Conservation (phyloP, 2,329 filamentous ascomycete genomes). For the Scedosporium dehoogii region DNA sequence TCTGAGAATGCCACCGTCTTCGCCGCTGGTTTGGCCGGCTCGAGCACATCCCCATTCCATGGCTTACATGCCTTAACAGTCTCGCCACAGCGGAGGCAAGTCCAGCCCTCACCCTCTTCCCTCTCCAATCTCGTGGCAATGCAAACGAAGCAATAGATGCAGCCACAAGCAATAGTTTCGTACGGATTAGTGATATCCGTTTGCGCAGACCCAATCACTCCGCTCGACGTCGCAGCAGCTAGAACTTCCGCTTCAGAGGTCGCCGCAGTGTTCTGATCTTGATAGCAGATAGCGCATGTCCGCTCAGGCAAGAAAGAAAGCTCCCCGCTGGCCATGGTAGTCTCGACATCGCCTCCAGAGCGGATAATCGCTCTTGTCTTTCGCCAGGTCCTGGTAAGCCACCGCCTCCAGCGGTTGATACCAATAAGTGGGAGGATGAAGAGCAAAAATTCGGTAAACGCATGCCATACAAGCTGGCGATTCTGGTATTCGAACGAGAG, state of each 20-base stretch:
- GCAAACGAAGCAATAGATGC: constrained; percentile 94
- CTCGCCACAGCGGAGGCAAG: constrained; percentile 80
- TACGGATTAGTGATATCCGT: constrained; percentile 97
- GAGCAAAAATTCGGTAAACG: constrained; percentile 97
- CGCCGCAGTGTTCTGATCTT: constrained; percentile 70
- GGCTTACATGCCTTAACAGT: constrained; percentile 76
- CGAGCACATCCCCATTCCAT: constrained; percentile 84
- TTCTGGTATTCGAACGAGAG: constrained; percentile 98
- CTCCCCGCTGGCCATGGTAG: constrained; percentile 56
- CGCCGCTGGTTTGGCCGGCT: constrained; percentile 33
- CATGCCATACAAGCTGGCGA: constrained; percentile 96
- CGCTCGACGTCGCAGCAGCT: constrained; percentile 58
- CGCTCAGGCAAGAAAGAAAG: constrained; percentile 79
- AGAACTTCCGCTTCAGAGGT: constrained; percentile 68
- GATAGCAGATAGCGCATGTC: constrained; percentile 94
- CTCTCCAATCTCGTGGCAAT: constrained; percentile 81
- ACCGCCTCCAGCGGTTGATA: constrained; percentile 84
- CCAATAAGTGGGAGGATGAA: constrained; percentile 96
- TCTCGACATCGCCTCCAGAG: constrained; percentile 29
- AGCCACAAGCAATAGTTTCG: constrained; percentile 78
- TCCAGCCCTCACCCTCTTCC: constrained; percentile 91
- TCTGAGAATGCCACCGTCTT: constrained; percentile 57
- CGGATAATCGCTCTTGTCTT: constrained; percentile 60
- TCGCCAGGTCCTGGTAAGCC: constrained; percentile 79
- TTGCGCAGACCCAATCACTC: constrained; percentile 76